Conservation (phyloP, 192 early-diverging fungal genomes). For the Mortierella alpina region DNA sequence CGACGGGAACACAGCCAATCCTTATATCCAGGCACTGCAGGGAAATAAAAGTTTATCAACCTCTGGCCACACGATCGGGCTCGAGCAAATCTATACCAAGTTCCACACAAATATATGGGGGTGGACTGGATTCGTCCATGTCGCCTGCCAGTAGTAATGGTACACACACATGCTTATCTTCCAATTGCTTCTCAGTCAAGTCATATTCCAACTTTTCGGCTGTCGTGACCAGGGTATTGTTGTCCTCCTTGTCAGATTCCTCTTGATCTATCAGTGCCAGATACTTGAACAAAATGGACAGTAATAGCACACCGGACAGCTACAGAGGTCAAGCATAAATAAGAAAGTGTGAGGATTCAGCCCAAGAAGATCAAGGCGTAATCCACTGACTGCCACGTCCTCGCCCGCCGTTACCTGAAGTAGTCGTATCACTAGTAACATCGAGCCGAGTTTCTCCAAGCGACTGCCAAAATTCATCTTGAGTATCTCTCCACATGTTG, state of each 20-base stretch:
- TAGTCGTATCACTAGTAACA: constrained; percentile 25
- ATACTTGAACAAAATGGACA: constrained; percentile 36
- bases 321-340: constrained; percentile 2
- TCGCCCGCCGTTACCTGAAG: constrained; percentile 20
- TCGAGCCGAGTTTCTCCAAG: constrained; percentile 2
- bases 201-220: not conserved
- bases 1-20: too few relatives aligned
- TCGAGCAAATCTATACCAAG: not conserved
- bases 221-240: not conserved
- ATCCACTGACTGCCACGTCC: not conserved
- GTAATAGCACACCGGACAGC: constrained; percentile 26
- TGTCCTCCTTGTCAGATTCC: constrained; percentile 3
- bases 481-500: constrained; percentile 24
- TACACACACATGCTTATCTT: constrained; percentile 13
- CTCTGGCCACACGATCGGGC: too few relatives aligned
- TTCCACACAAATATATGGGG: not conserved
- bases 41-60: too few relatives aligned
- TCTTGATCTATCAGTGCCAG: constrained; percentile 14
- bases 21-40: too few relatives aligned
- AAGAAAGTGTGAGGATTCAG: not conserved
- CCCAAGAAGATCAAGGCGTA: too few relatives aligned
- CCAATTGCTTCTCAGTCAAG: constrained; percentile 19
- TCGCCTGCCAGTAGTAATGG: constrained; percentile 17
- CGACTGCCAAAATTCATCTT: constrained; percentile 17
- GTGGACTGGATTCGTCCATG: not conserved